Base-by-base conservation (phyloP, 495 filamentous ascomycete species). In the Lophium mytilinum region DNA sequence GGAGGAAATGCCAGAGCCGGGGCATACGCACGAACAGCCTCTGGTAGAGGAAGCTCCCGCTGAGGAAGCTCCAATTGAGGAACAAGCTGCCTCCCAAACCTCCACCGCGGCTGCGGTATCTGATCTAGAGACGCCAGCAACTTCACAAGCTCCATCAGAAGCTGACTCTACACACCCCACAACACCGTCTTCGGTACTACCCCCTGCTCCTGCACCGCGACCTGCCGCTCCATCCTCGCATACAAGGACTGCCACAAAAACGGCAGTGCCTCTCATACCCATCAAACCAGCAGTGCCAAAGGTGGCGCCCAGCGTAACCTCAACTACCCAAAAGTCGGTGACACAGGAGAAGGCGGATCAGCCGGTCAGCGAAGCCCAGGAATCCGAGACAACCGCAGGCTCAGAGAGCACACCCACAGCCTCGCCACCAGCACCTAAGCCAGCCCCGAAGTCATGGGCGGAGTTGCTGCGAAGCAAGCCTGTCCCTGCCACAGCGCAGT, bases 391-490 rank as follows among this genome's bases (percentile, higher is more conserved):
- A 14, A 64, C 72, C 36, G 55, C 62, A 6, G 68, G 61, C 53
- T 35, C 63, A 1, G 51, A 65, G 10, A 69, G 75, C 24, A 65
- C 67, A 19, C 51, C 66, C 18, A 53, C 66, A 14, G 69, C 76
- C 12, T 66, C 77, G 42, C 69, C 78, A 45, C 69, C 74, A 3
- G 67, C 79, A 33, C 58, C 72, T 40, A 70, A 67, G 50, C 45
- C 63, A 9, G 52, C 68, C 12, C 85, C 85, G 3, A 90, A 88
- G 67, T 83, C 85, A 4, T 94, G 89, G 89, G 83, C 88, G 9
- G 85, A 86, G 45, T 72, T 94, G 15, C 83, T 92, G 41, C 72
- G 83, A 39, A 77, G 78, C 36, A 77, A 83, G 48, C 45, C 65
- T 24, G 53, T 58, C 24, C 57, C 71, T 42, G 56, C 65, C 41